A percentile compares a stretch with the other conserved stretches of the same genome.
Evolutionary conservation across 31 red algal species (phyloP).

Genomic region (Asparagopsis taxiformis): DNA sequence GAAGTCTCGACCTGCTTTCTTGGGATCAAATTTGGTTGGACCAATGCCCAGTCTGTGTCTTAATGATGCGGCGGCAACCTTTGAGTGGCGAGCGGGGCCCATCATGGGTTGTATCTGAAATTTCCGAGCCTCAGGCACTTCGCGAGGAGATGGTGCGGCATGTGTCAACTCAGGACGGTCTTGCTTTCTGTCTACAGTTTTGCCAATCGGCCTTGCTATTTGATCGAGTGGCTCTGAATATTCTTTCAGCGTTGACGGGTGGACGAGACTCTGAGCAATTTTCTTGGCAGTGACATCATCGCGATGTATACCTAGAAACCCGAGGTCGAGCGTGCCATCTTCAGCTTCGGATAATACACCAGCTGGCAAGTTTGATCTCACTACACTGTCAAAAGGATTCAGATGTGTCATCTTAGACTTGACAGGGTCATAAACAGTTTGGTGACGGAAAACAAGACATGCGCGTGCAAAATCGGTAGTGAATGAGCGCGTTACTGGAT

Average conservation of each 20-base stretch:
- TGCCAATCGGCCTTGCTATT: constrained; percentile 24
- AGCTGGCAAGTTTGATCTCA: constrained; percentile 22
- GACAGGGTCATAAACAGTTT: constrained; percentile 84
- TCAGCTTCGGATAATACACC: constrained; percentile 25
- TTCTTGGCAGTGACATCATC: constrained; percentile 25
- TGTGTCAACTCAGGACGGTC: too few species aligned
- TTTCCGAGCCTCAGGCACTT: too few species aligned
- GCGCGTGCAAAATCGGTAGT: constrained; percentile 67
- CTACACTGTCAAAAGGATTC: constrained; percentile 24
- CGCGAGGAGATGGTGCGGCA: too few species aligned
- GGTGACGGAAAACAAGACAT: constrained; percentile 86
- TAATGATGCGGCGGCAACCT: not conserved
- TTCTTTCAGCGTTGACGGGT: constrained; percentile 52
- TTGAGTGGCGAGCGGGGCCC: not conserved
- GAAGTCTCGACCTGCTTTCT: not conserved
- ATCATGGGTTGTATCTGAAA: not conserved
- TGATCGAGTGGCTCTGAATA: constrained; percentile 67
- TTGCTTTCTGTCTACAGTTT: constrained; percentile 1
- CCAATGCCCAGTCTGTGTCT: not conserved
- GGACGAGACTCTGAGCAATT: constrained; percentile 43
- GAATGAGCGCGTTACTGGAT: constrained; percentile 42
- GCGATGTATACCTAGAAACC: constrained; percentile 46
- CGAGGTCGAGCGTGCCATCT: constrained; percentile 28
- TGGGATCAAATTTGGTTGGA: not conserved
- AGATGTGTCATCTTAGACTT: constrained; percentile 29